Evolutionary conservation across 2,329 filamentous ascomycete species (phyloP), one percentile per base, ranked within the genome.

Genomic region (Fusarium sp.): DNA sequence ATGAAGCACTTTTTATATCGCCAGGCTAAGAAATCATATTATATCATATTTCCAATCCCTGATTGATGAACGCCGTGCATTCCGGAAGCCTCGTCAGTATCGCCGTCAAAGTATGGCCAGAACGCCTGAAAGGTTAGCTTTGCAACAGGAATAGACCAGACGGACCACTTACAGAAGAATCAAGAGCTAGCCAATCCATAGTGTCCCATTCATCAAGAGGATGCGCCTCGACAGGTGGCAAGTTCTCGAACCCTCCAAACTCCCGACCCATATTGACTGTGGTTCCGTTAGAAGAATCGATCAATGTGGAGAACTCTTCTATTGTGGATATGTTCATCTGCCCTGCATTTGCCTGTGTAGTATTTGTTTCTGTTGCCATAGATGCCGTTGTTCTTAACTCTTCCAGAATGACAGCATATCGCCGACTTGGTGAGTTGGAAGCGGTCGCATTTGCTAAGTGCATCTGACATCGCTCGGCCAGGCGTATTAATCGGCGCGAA

Each of bases 391-490:
- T 59, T 3, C 68, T 55, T 11, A 72, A 66, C 25, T 72, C 68
- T 3, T 73, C 68, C 0, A 73, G 53, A 25, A 73, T 73, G 4
- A 70, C 58, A 3, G 68, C 66, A 32, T 73, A 73, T 22, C 70
- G 52, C 2, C 68, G 64, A 25, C 72, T 74, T 2, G 70, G 65
- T 8, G 72, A 74, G 22, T 74, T 70, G 1, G 68, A 70, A 2
- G 70, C 66, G 0, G 64, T 73, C 2, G 72, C 71, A 1, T 63
- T 52, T 3, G 66, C 69, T 0, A 74, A 56, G 38, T 74, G 71
- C 5, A 32, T 58, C 29, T 73, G 72, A 10, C 72, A 74, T 20
- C 56, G 60, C 22, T 77, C 73, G 8, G 77, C 77, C 24, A 79
- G 34, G 14, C 73, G 29, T 65, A 15, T 77, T 63, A 2, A 77